phyloP scores from a whole-genome alignment of 2,329 filamentous ascomycete species.

The Stylonectria norvegica region DNA sequence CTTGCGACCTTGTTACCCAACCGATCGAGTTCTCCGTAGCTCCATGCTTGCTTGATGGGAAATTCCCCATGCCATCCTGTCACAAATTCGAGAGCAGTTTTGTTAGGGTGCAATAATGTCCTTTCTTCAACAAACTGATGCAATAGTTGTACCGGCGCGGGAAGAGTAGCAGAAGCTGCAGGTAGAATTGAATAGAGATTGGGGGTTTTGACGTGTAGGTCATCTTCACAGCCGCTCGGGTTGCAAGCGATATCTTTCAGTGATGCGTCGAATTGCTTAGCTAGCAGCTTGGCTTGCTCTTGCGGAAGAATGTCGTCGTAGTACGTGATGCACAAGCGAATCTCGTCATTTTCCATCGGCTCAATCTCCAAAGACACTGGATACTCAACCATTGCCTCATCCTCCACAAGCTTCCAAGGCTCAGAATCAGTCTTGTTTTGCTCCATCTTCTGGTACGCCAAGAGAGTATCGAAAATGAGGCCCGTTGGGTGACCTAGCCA shows the following conservation, averaged over 20 bases:
- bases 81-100: conserved; percentile 73
- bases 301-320: conserved; percentile 61
- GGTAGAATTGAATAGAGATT: conserved; percentile 63
- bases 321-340: conserved; percentile 66
- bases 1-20: conserved; percentile 71
- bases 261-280: conserved; percentile 68
- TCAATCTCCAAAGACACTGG: conserved; percentile 77
- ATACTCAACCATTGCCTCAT: conserved; percentile 72
- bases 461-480: conserved; percentile 76
- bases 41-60: conserved; percentile 59
- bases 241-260: conserved; percentile 57
- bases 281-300: conserved; percentile 63
- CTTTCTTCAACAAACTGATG: conserved; percentile 75
- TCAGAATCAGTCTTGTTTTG: conserved; percentile 19
- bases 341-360: conserved; percentile 41
- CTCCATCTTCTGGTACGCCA: conserved; percentile 71
- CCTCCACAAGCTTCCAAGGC: conserved; percentile 60
- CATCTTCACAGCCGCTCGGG: conserved; percentile 39
- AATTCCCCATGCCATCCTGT: conserved; percentile 47
- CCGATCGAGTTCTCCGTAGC: conserved; percentile 66
- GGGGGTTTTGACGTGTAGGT: conserved; percentile 32
- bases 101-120: conserved; percentile 53
- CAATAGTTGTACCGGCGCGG: conserved; percentile 57
- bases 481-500: conserved; percentile 64
- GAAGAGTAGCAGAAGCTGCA: conserved; percentile 54